These are phyloP conservation scores for Theobroma cacao DNA, from an alignment of 345 rosid genomes.

Conservation along the genomic window DNA sequence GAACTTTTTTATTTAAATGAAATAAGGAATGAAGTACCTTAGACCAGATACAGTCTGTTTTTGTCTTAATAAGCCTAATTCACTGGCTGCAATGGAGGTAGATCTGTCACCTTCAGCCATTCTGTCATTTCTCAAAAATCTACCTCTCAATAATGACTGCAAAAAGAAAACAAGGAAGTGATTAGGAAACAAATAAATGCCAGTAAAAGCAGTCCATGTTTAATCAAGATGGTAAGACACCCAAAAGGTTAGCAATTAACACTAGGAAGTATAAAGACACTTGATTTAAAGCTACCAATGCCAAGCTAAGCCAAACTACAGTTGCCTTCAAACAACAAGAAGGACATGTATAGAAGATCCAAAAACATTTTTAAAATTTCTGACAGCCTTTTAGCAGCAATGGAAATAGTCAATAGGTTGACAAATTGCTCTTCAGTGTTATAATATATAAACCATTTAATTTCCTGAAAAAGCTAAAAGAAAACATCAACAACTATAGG, in stretches of 20 bases:
- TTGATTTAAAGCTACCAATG: background rate
- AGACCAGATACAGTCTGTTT: slow-evolving; percentile 89
- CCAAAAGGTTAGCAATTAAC: background rate
- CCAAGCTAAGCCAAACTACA: background rate
- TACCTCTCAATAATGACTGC: slow-evolving; percentile 89
- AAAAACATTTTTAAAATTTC: background rate
- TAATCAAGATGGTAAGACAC: background rate
- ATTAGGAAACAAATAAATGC: background rate
- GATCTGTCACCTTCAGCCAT: slow-evolving; percentile 49
- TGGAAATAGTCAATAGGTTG: background rate
- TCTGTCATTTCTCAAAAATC: slow-evolving; percentile 86
- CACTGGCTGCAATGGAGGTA: slow-evolving; percentile 68
- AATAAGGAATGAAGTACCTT: slow-evolving; percentile 45
- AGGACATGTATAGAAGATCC: background rate
- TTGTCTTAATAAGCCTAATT: slow-evolving; percentile 85
- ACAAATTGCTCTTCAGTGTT: background rate
- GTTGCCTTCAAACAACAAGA: background rate
- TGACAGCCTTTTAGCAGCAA: background rate
- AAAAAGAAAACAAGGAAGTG: slow-evolving; percentile 22
- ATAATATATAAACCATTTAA: background rate
- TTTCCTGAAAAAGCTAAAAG: background rate
- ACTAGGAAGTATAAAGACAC: background rate
- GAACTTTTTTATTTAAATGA: slow-evolving; percentile 1
- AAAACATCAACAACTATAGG: background rate
- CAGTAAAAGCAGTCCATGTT: background rate